These are phyloP conservation scores for Alternaria angustiovoidea DNA, from an alignment of 2,329 filamentous ascomycete genomes.

Conservation along the genomic window DNA sequence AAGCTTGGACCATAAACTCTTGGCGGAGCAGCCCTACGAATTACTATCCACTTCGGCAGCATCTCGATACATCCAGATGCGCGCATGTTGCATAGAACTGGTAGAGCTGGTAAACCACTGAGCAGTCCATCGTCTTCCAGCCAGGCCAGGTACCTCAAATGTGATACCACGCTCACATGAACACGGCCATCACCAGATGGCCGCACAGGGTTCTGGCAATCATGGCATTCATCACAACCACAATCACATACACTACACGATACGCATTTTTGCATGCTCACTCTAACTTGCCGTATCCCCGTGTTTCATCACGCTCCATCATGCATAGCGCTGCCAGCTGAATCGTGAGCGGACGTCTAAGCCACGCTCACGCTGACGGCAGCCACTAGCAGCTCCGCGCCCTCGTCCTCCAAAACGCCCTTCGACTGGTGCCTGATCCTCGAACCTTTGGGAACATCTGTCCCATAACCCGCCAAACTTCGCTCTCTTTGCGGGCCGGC, in stretches of 20 bases:
- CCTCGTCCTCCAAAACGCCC: slow-evolving; percentile 20
- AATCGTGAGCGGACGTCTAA: slow-evolving; percentile 37
- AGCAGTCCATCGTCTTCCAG: background rate
- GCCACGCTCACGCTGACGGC: slow-evolving; percentile 35
- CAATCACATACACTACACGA: background rate
- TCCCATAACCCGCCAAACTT: slow-evolving; percentile 26
- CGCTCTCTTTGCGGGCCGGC: slow-evolving; percentile 27
- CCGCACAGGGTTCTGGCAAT: slow-evolving; percentile 3
- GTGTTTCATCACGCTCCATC: slow-evolving; percentile 28
- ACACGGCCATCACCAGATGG: slow-evolving; percentile 19
- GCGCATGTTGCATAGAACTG: background rate
- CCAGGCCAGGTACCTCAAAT: background rate
- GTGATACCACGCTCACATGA: background rate
- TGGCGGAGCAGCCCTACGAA: slow-evolving; percentile 14
- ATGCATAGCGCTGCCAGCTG: slow-evolving; percentile 21
- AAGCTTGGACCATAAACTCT: slow-evolving; percentile 7
- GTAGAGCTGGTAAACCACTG: background rate
- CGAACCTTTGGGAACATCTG: slow-evolving; percentile 25
- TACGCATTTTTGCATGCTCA: background rate
- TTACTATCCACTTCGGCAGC: background rate
- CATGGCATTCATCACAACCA: background rate
- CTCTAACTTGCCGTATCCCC: slow-evolving; percentile 2
- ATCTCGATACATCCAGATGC: background rate
- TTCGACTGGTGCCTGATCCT: slow-evolving; percentile 46
- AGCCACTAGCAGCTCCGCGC: slow-evolving; percentile 21